phyloP scores from a whole-genome alignment of 805 yeast species.

The Nakazawaea wyomingensis region DNA sequence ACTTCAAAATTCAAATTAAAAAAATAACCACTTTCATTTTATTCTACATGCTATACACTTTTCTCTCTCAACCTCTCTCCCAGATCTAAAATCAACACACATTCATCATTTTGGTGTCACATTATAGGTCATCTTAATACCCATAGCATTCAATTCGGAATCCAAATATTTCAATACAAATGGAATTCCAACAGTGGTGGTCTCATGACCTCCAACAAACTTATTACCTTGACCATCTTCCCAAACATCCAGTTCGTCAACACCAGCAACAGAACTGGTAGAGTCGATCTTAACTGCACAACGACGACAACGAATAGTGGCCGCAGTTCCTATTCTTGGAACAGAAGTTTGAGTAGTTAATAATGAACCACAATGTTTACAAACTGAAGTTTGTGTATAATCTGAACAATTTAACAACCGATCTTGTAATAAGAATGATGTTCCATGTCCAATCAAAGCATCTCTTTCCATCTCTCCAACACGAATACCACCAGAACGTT shows the following conservation, averaged over 20 bases:
- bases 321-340: conserved; percentile 80
- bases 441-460: conserved; percentile 97
- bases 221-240: conserved; percentile 95
- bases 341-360: conserved; percentile 86
- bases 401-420: conserved; percentile 93
- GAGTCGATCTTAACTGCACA: conserved; percentile 74
- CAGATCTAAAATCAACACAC: not conserved
- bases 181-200: conserved; percentile 96
- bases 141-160: conserved; percentile 96
- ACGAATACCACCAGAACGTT: conserved; percentile 98
- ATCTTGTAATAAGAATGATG: conserved; percentile 91
- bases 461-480: conserved; percentile 99
- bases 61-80: too few relatives aligned
- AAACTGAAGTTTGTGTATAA: conserved; percentile 84
- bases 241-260: conserved; percentile 78
- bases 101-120: conserved; percentile 53
- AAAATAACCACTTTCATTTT: not conserved
- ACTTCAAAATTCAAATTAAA: not conserved
- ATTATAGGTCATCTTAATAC: conserved; percentile 86
- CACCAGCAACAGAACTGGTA: conserved; percentile 28
- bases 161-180: conserved; percentile 93
- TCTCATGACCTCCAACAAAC: conserved; percentile 86
- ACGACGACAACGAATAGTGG: conserved; percentile 82
- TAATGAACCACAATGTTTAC: conserved; percentile 91
- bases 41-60: not conserved